Conservation (phyloP, 176 grass and related monocot species). For the Thinopyrum elongatum region DNA sequence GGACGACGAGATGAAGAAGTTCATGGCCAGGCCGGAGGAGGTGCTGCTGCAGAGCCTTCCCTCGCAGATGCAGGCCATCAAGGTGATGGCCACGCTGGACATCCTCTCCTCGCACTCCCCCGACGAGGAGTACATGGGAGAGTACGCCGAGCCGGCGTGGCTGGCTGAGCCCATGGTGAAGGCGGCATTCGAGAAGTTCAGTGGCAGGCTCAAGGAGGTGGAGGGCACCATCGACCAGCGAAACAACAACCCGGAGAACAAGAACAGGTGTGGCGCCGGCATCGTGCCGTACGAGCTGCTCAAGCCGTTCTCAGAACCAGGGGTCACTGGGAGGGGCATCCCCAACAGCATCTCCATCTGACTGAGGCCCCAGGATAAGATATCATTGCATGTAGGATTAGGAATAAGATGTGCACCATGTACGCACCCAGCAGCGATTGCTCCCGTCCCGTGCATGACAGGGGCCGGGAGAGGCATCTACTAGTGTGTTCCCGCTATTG, state of each 20-base stretch:
- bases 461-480: not conserved
- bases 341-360: conserved; percentile 94
- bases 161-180: conserved; percentile 49
- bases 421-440: conserved; percentile 2
- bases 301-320: conserved; percentile 72
- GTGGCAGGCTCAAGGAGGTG: conserved; percentile 71
- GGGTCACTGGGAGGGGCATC: conserved; percentile 82
- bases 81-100: conserved; percentile 71
- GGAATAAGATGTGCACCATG: conserved; percentile 10
- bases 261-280: conserved; percentile 75
- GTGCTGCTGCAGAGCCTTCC: conserved; percentile 59
- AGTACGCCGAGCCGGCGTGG: conserved; percentile 59
- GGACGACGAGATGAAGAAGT: conserved; percentile 27
- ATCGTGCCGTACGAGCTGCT: conserved; percentile 89
- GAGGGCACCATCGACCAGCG: conserved; percentile 65
- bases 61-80: conserved; percentile 66
- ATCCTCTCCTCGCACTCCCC: conserved; percentile 78
- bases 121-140: conserved; percentile 88
- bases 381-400: not conserved
- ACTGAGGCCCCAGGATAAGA: not conserved
- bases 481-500: not conserved
- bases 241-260: conserved; percentile 50
- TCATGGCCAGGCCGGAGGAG: conserved; percentile 52
- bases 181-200: conserved; percentile 77
- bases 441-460: not conserved